A percentile compares a stretch with the other conserved stretches of the same genome.
phyloP scores from a whole-genome alignment of 257 asterid genomes.

The Solanum chilense region DNA sequence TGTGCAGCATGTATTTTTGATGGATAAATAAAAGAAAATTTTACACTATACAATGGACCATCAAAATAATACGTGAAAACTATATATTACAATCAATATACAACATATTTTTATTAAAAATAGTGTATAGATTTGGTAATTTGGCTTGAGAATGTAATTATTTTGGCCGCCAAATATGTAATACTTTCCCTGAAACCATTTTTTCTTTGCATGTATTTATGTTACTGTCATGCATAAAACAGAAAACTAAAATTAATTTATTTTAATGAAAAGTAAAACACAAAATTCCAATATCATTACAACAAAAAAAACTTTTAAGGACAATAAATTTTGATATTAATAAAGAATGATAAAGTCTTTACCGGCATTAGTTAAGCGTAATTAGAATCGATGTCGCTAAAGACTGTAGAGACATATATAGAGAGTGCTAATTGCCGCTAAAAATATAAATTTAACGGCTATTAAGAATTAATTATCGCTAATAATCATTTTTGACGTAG shows the following conservation, averaged over 20 bases:
- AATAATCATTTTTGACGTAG: too few species aligned
- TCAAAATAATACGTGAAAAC: not conserved
- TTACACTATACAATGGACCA: not conserved
- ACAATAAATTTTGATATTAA: too few species aligned
- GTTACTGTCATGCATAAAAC: not conserved
- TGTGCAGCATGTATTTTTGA: not conserved
- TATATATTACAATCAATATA: too few species aligned
- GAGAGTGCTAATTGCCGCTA: too few species aligned
- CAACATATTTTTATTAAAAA: not conserved
- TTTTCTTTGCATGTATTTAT: not conserved
- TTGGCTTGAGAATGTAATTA: not conserved
- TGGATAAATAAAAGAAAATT: not conserved
- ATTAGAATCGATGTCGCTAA: too few species aligned
- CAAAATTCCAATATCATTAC: not conserved
- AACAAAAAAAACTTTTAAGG: too few species aligned
- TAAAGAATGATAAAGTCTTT: too few species aligned
- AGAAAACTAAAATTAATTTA: not conserved
- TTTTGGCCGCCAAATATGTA: not conserved
- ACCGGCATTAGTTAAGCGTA: too few species aligned
- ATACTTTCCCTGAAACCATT: not conserved
- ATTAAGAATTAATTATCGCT: too few species aligned
- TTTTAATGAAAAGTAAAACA: not conserved
- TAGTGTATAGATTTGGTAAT: not conserved
- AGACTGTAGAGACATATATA: too few species aligned
- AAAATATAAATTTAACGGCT: too few species aligned